Conservation (phyloP, 352 stramenopile species). For the Globisporangium paddicum region DNA sequence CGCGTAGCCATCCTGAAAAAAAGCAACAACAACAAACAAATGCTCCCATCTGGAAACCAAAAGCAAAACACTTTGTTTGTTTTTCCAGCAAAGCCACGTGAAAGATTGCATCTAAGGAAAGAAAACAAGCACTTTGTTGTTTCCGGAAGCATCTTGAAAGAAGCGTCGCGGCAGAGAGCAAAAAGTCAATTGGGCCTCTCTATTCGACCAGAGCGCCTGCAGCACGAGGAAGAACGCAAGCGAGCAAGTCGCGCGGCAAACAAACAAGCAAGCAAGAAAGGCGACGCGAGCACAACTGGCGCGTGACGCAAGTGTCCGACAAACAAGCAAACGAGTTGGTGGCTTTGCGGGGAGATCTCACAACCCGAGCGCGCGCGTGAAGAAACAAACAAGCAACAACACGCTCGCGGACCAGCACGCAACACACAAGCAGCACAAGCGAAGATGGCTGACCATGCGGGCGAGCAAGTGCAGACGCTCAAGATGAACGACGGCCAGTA, state of each 20-base stretch:
- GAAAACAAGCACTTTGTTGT: background rate
- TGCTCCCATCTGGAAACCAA: background rate
- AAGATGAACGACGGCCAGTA: slow-evolving; percentile 43
- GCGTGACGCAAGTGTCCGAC: background rate
- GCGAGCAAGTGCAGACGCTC: slow-evolving; percentile 38
- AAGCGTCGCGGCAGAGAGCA: background rate
- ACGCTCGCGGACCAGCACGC: background rate
- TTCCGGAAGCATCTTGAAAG: no score
- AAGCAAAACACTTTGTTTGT: no score
- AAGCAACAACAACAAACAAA: background rate
- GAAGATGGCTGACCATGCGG: slow-evolving; percentile 10
- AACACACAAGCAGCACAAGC: no score
- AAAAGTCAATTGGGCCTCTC: background rate
- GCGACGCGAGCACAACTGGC: background rate
- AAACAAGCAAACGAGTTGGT: background rate
- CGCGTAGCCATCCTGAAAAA: background rate
- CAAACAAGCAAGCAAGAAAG: background rate
- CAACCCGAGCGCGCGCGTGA: background rate
- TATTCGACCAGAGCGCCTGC: background rate
- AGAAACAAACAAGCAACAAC: background rate
- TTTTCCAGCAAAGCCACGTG: no score
- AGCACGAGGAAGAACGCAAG: background rate
- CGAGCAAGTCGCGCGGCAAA: background rate
- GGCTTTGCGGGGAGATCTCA: background rate
- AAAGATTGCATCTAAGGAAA: no score